Conservation (phyloP, 2,329 filamentous ascomycete species). For the Endothia cerciana region DNA sequence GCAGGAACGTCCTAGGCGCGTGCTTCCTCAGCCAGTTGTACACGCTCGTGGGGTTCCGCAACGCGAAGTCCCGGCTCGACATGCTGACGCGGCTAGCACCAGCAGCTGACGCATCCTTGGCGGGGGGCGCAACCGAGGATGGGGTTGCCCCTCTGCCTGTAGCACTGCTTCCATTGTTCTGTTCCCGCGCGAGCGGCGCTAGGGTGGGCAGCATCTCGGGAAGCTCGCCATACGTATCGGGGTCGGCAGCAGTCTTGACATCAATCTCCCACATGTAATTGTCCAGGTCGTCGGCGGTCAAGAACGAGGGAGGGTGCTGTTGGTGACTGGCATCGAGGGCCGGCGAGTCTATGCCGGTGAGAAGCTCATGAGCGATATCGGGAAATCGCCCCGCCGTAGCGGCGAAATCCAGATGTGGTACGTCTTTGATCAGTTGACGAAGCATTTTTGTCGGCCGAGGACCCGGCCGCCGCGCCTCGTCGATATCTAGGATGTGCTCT, state of each 20-base stretch:
- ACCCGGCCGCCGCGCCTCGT: conserved; percentile 64
- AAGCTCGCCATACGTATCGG: conserved; percentile 35
- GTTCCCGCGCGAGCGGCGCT: conserved; percentile 51
- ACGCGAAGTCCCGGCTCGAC: conserved; percentile 51
- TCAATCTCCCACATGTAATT: conserved; percentile 73
- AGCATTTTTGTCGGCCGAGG: conserved; percentile 53
- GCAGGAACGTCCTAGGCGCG: conserved; percentile 81
- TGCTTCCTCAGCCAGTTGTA: conserved; percentile 94
- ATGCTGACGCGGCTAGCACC: conserved; percentile 43
- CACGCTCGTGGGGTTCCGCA: conserved; percentile 85
- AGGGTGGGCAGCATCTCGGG: conserved; percentile 50
- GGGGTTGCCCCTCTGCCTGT: conserved; percentile 39
- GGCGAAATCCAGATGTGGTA: conserved; percentile 55
- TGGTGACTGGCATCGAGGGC: conserved; percentile 51
- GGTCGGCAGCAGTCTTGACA: conserved; percentile 47
- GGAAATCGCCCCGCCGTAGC: conserved; percentile 68
- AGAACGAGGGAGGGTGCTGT: conserved; percentile 66
- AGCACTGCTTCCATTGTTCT: conserved; percentile 41
- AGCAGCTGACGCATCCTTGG: conserved; percentile 44
- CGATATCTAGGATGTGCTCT: conserved; percentile 75
- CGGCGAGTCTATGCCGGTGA: conserved; percentile 42
- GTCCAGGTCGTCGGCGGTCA: conserved; percentile 72
- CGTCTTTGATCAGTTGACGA: conserved; percentile 53
- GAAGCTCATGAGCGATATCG: conserved; percentile 53
- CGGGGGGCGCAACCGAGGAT: conserved; percentile 33